Evolutionary conservation across 176 grass and related monocot species (phyloP).

Genomic region (Musa beccarii): DNA sequence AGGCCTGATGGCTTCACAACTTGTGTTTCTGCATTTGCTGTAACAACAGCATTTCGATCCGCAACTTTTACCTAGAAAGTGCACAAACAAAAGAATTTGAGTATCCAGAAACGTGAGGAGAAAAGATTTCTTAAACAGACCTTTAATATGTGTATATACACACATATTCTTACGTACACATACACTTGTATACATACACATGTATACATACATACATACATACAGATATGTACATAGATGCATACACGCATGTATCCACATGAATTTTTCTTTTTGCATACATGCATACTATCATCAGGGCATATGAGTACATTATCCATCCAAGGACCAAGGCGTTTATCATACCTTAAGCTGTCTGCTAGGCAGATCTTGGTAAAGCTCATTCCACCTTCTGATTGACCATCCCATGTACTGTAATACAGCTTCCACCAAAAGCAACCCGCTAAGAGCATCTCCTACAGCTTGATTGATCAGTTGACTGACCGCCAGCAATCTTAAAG

Average conservation of each 20-base stretch:
- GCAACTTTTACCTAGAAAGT: constrained; percentile 72
- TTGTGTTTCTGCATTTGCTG: constrained; percentile 61
- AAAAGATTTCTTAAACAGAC: not conserved
- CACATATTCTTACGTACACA: too few relatives aligned
- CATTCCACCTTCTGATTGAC: constrained; percentile 78
- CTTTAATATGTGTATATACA: not conserved
- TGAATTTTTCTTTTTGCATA: too few relatives aligned
- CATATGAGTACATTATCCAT: not conserved
- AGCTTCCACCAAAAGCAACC: constrained; percentile 81
- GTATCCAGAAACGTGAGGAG: not conserved
- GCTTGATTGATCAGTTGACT: constrained; percentile 90
- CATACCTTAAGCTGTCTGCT: constrained; percentile 76
- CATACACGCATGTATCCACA: too few relatives aligned
- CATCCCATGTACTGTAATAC: constrained; percentile 73
- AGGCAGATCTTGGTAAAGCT: constrained; percentile 78
- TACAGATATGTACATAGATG: too few relatives aligned
- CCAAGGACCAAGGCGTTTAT: not conserved
- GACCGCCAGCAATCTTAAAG: constrained; percentile 51
- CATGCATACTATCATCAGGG: too few relatives aligned
- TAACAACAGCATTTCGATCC: constrained; percentile 56
- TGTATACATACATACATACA: too few relatives aligned
- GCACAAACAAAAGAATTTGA: not conserved
- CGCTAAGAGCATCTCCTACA: constrained; percentile 81
- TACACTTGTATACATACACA: too few relatives aligned
- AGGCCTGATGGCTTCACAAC: constrained; percentile 54